Base-by-base conservation (phyloP, 2,329 filamentous ascomycete species). In the Apiospora pterosperma region DNA sequence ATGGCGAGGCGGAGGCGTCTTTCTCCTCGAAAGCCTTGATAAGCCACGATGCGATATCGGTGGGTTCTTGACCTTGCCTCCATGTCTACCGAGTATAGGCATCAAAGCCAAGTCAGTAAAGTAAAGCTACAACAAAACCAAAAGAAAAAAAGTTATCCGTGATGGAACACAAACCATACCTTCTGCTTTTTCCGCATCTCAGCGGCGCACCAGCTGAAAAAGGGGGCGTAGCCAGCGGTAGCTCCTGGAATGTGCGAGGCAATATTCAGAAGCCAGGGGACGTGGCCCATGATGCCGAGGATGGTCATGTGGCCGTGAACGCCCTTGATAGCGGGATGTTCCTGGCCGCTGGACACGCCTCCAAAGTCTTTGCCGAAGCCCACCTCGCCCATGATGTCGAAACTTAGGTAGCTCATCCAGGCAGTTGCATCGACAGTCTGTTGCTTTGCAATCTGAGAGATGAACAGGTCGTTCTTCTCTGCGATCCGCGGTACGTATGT, bases 1-100 rank as follows among this genome's bases (percentile, higher is more conserved):
- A 74, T 5, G 75, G 74, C 6, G 77, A 69, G 0, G 76, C 77
- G 1, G 74, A 74, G 3, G 69, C 64, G 23, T 79, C 76, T 25
- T 75, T 75, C 19, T 80, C 76, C 11, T 74, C 70, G 5, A 75
- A 68, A 6, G 78, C 76, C 62, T 78, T 79, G 16, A 79, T 52
- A 5, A 81, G 67, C 78, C 78, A 81, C 0, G 77, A 77, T 6
- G 77, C 66, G 34, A 81, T 72, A 65, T 80, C 77, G 36, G 70
- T 67, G 0, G 76, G 77, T 8, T 72, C 38, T 8, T 76, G 69
- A 10, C 76, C 69, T 8, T 36, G 38, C 25, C 69, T 39, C 65
- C 69, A 74, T 12, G 63, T 39, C 36, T 31, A 25, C 21, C 16
- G 21, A 52, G 23, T 21, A 52, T 16, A 21, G 23, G 23, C 21